Conservation (phyloP, 2,329 filamentous ascomycete genomes). For the Cordyceps cicadae region DNA sequence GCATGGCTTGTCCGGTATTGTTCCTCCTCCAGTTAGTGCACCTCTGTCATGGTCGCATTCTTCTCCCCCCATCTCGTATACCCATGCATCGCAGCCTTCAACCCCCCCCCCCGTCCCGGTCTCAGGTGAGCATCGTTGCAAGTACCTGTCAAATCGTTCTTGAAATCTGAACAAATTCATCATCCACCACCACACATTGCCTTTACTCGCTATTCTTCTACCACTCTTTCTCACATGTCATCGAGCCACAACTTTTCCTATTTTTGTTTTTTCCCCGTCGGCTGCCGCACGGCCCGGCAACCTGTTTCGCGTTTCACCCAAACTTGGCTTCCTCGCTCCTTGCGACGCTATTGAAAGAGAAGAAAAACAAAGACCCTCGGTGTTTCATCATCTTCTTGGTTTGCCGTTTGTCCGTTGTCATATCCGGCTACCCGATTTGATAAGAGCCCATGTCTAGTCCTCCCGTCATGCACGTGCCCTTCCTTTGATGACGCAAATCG, state of each 20-base stretch:
- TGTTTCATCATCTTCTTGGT: background rate
- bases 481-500: too few relatives aligned
- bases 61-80: too few relatives aligned
- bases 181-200: too few relatives aligned
- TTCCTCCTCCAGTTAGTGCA: too few relatives aligned
- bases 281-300: background rate
- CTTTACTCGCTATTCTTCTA: background rate
- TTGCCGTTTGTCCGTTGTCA: background rate
- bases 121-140: background rate
- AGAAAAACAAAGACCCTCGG: background rate
- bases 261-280: background rate
- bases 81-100: too few relatives aligned
- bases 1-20: background rate
- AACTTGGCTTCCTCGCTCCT: background rate
- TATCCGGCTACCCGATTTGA: background rate
- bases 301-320: background rate
- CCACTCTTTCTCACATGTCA: background rate
- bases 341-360: background rate
- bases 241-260: background rate
- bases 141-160: background rate
- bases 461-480: too few relatives aligned
- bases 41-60: too few relatives aligned
- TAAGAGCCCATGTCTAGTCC: too few relatives aligned
- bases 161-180: background rate
- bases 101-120: background rate